phyloP scores from a whole-genome alignment of 2,329 filamentous ascomycete species.

The Colletotrichum sp. region DNA sequence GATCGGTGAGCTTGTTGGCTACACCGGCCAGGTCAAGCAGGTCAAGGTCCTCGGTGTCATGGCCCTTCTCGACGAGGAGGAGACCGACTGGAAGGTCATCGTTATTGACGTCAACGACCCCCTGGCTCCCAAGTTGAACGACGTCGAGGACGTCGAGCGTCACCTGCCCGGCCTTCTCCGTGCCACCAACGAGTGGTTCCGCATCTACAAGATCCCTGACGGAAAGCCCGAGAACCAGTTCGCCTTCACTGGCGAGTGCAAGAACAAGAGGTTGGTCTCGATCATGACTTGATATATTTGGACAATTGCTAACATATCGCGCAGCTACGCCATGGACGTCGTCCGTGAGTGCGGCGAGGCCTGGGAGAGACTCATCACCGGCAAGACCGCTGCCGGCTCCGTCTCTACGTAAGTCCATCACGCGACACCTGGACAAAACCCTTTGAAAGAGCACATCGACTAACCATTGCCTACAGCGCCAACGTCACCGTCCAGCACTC shows the following conservation, averaged over 20 bases:
- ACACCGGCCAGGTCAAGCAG: constrained; percentile 97
- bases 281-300: not conserved
- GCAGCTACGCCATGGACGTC: constrained; percentile 90
- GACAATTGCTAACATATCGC: not conserved
- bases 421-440: constrained; percentile 12
- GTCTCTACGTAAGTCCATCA: constrained; percentile 75
- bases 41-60: constrained; percentile 99
- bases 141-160: constrained; percentile 98
- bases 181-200: constrained; percentile 99
- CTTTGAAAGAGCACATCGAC: constrained; percentile 14
- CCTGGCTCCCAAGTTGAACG: constrained; percentile 93
- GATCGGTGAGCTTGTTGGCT: constrained; percentile 97
- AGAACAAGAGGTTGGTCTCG: constrained; percentile 87
- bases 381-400: constrained; percentile 80
- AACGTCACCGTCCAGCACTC: constrained; percentile 82
- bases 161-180: constrained; percentile 96
- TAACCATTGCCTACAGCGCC: constrained; percentile 62
- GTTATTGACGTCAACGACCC: constrained; percentile 99
- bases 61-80: constrained; percentile 98
- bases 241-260: constrained; percentile 99
- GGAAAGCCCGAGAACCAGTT: constrained; percentile 99
- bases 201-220: constrained; percentile 99
- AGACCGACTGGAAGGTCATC: constrained; percentile 99
- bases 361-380: constrained; percentile 94
- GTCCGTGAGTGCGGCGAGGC: constrained; percentile 95